Evolutionary conservation across 225 moss, liverwort and hornwort genomes (phyloP), one percentile per base, ranked within the genome.

Genomic region (Physcomitrellopsis africana): DNA sequence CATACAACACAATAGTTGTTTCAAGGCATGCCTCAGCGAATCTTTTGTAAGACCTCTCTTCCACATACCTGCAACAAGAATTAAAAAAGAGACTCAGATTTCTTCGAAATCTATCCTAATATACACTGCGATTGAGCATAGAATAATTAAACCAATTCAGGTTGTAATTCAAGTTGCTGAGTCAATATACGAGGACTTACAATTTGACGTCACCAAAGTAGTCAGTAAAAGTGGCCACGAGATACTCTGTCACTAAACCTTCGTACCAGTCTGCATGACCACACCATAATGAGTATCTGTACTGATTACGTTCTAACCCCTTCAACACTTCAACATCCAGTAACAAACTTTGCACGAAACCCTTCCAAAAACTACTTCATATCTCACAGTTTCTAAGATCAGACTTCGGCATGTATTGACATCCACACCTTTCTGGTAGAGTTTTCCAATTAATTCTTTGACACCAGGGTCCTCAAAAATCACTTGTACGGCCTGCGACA

Each of bases 381-480:
- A 24, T 0, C 61, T 49, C 24, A 58, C 29, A 69, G 72, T 26
- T 20, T 27, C 65, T 51, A 5, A 62, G 11, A 63, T 24, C 23
- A 57, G 0, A 27, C 27, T 42, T 80, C 3, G 43, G 44, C 43
- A 55, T 22, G 69, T 11, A 76, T 49, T 51, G 11, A 24, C 16
- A 58, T 19, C 4, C 10, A 49, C 74, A 96, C 96, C 96, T 93
- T 95, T 99, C 61, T 92, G 92, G 68, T 99, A 99, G 27, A 99
- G 95, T 87, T 99, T 99, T 11, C 81, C 87, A 67, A 99, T 95
- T 58, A 99, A 79, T 84, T 99, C 99, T 68, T 91, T 95, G 37
- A 99, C 99, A 59, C 99, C 99, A 73, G 99, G 99, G 72, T 99
- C 99, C 75, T 99, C 99, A 88, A 99, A 99, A 69, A 99, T 99